These are phyloP conservation scores for Exophiala spinifera DNA, from an alignment of 2,329 filamentous ascomycete genomes.

Conservation along the genomic window DNA sequence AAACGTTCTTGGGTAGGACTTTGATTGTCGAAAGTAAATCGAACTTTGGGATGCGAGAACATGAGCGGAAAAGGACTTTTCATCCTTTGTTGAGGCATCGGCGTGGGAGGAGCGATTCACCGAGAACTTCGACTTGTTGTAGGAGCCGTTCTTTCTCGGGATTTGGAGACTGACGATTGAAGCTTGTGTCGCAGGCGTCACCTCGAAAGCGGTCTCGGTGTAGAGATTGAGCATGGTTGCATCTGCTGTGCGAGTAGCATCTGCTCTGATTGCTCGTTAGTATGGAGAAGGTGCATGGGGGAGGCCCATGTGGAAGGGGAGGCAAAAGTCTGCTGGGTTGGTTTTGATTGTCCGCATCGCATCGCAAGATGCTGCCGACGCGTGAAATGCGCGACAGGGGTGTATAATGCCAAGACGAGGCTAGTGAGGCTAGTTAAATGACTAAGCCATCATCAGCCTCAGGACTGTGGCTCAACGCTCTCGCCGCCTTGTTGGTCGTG, in stretches of 20 bases:
- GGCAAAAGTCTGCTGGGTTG: not conserved
- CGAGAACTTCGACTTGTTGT: constrained; percentile 22
- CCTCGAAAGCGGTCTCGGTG: constrained; percentile 27
- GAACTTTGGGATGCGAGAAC: constrained; percentile 75
- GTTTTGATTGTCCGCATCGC: not conserved
- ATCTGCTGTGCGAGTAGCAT: constrained; percentile 9
- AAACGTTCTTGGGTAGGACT: constrained; percentile 76
- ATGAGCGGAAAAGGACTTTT: constrained; percentile 68
- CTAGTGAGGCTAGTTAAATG: too few species aligned
- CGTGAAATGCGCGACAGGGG: not conserved
- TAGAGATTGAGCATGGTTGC: constrained; percentile 30
- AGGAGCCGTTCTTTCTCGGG: constrained; percentile 24
- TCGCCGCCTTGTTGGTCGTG: too few species aligned
- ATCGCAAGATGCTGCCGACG: not conserved
- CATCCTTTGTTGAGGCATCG: constrained; percentile 33
- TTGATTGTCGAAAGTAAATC: constrained; percentile 76
- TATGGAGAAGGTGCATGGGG: not conserved
- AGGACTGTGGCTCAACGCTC: too few species aligned
- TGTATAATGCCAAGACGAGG: too few species aligned
- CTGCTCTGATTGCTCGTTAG: constrained; percentile 2
- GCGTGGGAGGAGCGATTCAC: constrained; percentile 8
- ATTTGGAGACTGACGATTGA: constrained; percentile 19
- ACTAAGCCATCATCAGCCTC: too few species aligned
- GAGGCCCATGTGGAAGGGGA: not conserved
- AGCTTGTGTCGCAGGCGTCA: constrained; percentile 20